Percentiles rank a stretch among this genome's conserved stretches.
These are phyloP conservation scores for Penicillium paradoxum DNA, from an alignment of 495 filamentous ascomycete genomes.

Conservation along the genomic window DNA sequence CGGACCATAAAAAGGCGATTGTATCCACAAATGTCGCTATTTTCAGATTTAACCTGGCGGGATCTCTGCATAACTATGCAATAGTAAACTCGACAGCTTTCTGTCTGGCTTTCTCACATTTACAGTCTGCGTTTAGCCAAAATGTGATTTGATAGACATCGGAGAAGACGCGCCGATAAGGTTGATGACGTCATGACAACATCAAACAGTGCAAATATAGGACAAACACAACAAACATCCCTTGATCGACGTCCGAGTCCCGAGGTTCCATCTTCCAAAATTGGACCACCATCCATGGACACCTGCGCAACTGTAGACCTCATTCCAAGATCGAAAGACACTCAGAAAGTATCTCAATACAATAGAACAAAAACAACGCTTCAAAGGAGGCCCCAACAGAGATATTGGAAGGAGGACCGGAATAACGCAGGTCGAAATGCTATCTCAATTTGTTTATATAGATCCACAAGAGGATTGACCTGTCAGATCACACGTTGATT, in stretches of 20 bases:
- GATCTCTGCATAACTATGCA: not conserved
- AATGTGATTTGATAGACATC: slow-evolving; percentile 1
- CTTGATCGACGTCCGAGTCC: not conserved
- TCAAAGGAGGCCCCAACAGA: no score
- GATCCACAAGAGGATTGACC: no score
- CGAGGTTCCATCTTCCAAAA: not conserved
- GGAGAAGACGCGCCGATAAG: slow-evolving; percentile 26
- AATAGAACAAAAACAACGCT: no score
- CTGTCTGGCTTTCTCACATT: not conserved
- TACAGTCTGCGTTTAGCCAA: not conserved
- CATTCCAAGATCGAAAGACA: not conserved
- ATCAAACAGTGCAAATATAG: slow-evolving; percentile 4
- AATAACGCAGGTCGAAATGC: no score
- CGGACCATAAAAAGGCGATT: slow-evolving; percentile 14
- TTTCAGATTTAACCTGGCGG: not conserved
- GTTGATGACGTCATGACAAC: slow-evolving; percentile 14
- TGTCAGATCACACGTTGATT: no score
- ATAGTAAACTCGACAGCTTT: not conserved
- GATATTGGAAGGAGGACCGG: no score
- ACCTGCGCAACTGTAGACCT: no score
- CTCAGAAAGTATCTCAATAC: no score
- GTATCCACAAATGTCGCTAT: not conserved
- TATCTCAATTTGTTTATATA: no score
- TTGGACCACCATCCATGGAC: not conserved
- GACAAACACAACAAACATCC: slow-evolving; percentile 1